A percentile compares a stretch with the other conserved stretches of the same genome.
phyloP scores from a whole-genome alignment of 345 rosid species.

The Brassica rapa region DNA sequence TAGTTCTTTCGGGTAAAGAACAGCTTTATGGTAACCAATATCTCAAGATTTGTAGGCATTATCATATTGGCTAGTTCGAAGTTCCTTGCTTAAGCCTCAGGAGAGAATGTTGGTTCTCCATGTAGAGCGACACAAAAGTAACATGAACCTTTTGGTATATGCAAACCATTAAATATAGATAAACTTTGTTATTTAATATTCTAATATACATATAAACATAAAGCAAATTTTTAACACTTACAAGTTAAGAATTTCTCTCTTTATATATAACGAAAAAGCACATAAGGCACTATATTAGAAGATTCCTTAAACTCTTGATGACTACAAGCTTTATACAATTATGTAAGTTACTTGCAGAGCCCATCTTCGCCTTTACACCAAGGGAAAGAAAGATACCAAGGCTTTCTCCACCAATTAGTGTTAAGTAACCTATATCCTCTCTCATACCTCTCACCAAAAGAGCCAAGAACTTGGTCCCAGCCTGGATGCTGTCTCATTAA shows the following conservation, averaged over 20 bases:
- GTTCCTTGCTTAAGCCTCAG: slow-evolving; percentile 1
- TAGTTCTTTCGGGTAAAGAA: neutral
- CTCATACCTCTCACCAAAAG: slow-evolving; percentile 10
- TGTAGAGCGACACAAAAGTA: slow-evolving; percentile 19
- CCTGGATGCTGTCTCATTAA: slow-evolving; percentile 38
- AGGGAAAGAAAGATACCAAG: slow-evolving; percentile 76
- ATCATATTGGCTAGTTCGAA: slow-evolving; percentile 20
- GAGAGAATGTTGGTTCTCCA: slow-evolving; percentile 30
- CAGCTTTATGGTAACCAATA: neutral
- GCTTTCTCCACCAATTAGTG: slow-evolving; percentile 51
- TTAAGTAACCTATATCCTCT: slow-evolving; percentile 41
- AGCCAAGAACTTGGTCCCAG: slow-evolving; percentile 21
- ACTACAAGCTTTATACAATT: slow-evolving; percentile 2
- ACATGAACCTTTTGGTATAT: slow-evolving; percentile 31
- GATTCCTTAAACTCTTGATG: slow-evolving; percentile 38
- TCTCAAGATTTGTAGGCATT: slow-evolving; percentile 25
- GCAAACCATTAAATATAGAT: slow-evolving; percentile 15
- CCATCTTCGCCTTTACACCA: slow-evolving; percentile 46
- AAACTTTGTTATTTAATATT: slow-evolving; percentile 5
- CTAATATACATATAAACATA: slow-evolving; percentile 9
- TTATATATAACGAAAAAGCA: neutral
- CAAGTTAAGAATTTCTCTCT: slow-evolving; percentile 39
- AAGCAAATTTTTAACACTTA: slow-evolving; percentile 29
- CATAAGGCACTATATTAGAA: slow-evolving; percentile 10
- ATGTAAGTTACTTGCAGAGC: slow-evolving; percentile 27